Base-by-base conservation (phyloP, 2,329 filamentous ascomycete genomes). In the Clarireedia homoeocarpa region DNA sequence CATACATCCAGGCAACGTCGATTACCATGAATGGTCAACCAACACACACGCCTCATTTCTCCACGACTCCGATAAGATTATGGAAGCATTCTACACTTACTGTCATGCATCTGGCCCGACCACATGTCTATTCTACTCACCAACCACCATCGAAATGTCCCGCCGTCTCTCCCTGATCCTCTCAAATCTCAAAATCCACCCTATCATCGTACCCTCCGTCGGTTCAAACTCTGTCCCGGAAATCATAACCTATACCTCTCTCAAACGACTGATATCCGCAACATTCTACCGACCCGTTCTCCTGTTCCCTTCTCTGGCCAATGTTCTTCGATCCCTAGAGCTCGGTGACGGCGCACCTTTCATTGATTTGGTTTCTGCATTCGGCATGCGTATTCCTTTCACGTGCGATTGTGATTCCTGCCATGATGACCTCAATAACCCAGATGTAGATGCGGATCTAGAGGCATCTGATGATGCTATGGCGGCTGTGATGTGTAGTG, bases 311-410 rank as follows among this genome's bases (percentile, higher is more conserved):
- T 48, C 59, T 2, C 50, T 70, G 0, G 69, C 68, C 1, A 34
- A 54, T 14, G 58, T 63, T 2, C 59, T 69, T 5, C 56, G 55
- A 6, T 62, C 63, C 15, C 61, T 71, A 1, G 67, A 70, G 47
- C 48, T 54, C 1, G 71, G 75, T 4, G 71, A 82, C 42, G 77
- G 75, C 0, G 52, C 62, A 2, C 72, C 75, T 0, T 80, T 75
- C 27, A 9, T 66, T 1, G 54, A 61, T 20, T 20, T 61, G 0
- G 44, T 30, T 3, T 56, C 39, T 9, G 51, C 58, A 44, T 34
- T 53, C 23, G 51, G 52, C 1, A 55, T 61, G 39, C 55, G 60
- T 23, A 39, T 59, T 4, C 55, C 56, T 3, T 58, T 60, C 9
- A 60, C 51, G 4, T 58, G 60, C 6, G 45, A 57, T 9, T 49